Percentiles rank a stretch among this genome's conserved stretches.
These are phyloP conservation scores for Kokia cookei DNA, from an alignment of 441 rosid species.

Conservation along the genomic window DNA sequence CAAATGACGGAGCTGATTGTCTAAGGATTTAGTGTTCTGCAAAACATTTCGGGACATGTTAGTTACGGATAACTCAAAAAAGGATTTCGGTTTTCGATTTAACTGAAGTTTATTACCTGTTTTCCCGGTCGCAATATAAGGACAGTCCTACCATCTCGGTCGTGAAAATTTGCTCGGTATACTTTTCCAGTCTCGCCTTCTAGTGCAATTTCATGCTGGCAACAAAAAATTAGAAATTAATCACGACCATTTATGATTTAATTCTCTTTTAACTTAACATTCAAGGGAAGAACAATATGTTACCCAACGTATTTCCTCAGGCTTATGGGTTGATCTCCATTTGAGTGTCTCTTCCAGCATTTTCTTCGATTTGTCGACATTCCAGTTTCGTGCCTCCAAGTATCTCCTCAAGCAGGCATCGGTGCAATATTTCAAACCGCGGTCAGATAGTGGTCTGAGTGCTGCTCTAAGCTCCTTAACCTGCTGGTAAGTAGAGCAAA, in stretches of 20 bases:
- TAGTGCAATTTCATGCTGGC: slow-evolving; percentile 61
- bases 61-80: not conserved
- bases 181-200: slow-evolving; percentile 96
- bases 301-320: slow-evolving; percentile 83
- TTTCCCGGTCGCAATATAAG: slow-evolving; percentile 86
- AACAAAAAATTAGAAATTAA: not conserved
- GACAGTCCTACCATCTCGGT: slow-evolving; percentile 74
- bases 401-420: slow-evolving; percentile 88
- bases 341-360: slow-evolving; percentile 76
- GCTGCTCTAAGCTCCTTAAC: slow-evolving; percentile 59
- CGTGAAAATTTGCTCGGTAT: slow-evolving; percentile 83
- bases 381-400: slow-evolving; percentile 89
- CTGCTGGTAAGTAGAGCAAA: slow-evolving; percentile 22
- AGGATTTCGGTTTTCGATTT: not conserved
- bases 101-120: slow-evolving; percentile 45
- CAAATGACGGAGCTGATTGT: slow-evolving; percentile 69
- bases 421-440: slow-evolving; percentile 41
- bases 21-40: slow-evolving; percentile 77
- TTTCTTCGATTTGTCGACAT: slow-evolving; percentile 70
- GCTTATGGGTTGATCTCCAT: slow-evolving; percentile 80
- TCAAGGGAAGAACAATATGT: not conserved
- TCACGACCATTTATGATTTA: not conserved
- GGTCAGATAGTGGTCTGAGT: slow-evolving; percentile 59
- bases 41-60: slow-evolving; percentile 8
- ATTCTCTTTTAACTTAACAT: not conserved